phyloP scores from a whole-genome alignment of 208 protist genomes.

The Trypanosoma conorhini region DNA sequence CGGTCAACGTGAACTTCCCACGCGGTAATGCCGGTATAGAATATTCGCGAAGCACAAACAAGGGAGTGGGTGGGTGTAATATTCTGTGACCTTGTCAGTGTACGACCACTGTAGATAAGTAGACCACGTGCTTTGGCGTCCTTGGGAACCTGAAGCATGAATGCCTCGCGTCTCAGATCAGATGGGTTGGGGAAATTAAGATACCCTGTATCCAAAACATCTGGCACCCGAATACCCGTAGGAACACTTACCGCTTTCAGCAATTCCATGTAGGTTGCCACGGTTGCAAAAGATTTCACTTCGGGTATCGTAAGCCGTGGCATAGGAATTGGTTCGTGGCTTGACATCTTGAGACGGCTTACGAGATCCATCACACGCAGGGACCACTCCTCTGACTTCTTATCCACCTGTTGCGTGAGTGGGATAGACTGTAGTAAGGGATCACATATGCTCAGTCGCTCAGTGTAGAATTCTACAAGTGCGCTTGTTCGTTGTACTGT shows the following conservation, averaged over 20 bases:
- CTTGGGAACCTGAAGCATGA: constrained; percentile 21
- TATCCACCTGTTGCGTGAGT: constrained; percentile 23
- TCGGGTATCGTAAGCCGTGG: constrained; percentile 25
- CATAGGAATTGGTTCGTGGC: constrained; percentile 26
- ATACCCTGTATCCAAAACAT: constrained; percentile 31
- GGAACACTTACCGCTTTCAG: constrained; percentile 28
- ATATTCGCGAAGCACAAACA: constrained; percentile 26
- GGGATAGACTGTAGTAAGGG: constrained; percentile 29
- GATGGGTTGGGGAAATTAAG: constrained; percentile 31
- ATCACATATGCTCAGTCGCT: constrained; percentile 19
- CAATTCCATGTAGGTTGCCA: constrained; percentile 31
- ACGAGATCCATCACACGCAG: constrained; percentile 34
- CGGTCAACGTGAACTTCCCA: constrained; percentile 35
- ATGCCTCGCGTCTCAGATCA: constrained; percentile 16
- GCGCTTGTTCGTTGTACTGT: constrained; percentile 16
- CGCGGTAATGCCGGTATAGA: constrained; percentile 25
- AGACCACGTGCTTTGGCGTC: constrained; percentile 25
- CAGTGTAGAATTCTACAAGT: constrained; percentile 25
- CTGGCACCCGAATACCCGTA: constrained; percentile 20
- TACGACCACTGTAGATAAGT: constrained; percentile 34
- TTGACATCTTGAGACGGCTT: constrained; percentile 19
- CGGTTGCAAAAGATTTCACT: constrained; percentile 21
- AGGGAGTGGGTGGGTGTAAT: constrained; percentile 19
- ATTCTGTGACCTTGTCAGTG: constrained; percentile 24
- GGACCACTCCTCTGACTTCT: constrained; percentile 30